Base-by-base conservation (phyloP, 2,329 filamentous ascomycete genomes). In the Aspergillus fischeri region DNA sequence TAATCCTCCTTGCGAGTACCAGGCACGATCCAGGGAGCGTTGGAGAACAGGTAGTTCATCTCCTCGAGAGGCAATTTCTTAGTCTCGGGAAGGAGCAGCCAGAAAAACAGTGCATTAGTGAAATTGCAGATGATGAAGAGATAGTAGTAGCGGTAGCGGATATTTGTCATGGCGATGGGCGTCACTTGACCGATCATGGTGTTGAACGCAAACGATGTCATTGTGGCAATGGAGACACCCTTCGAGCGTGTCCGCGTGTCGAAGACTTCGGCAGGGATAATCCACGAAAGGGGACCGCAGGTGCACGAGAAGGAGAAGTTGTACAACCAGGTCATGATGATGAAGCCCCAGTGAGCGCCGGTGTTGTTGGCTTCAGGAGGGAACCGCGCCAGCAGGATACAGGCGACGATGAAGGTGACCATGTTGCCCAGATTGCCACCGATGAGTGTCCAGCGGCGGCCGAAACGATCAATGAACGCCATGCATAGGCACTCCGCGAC, bases 301-400 rank as follows among this genome's bases (percentile, higher is more conserved):
- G 87, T 88, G 35, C 82, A 81, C 3, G 82, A 87, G 79, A 91
- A 92, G 45, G 81, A 87, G 76, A 91, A 88, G 75, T 92, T 92
- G 80, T 90, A 92, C 1, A 90, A 70, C 89, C 89, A 92, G 1
- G 89, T 92, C 65, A 86, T 82, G 55, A 83, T 79, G 60, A 92
- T 92, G 73, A 92, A 93, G 1, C 84, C 68, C 69, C 69, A 70
- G 57, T 71, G 68, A 21, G 69, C 60, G 57, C 69, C 65, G n/a
- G 53, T 62, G 61, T 78, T 75, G 49, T 71, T 73, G 1, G 71
- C 72, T 2, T 80, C 77, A 1, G 88, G 83, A 1, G 88, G 88
- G 71, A 87, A 92, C 71, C 72, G 70, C 9, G 81, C 82, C 9
- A 85, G 70, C 53, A 85, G 69, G 11, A 80, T 74, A 0, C 80